These are phyloP conservation scores for Pulveroboletus sp. DNA, from an alignment of 768 basidiomycete species.

Conservation along the genomic window DNA sequence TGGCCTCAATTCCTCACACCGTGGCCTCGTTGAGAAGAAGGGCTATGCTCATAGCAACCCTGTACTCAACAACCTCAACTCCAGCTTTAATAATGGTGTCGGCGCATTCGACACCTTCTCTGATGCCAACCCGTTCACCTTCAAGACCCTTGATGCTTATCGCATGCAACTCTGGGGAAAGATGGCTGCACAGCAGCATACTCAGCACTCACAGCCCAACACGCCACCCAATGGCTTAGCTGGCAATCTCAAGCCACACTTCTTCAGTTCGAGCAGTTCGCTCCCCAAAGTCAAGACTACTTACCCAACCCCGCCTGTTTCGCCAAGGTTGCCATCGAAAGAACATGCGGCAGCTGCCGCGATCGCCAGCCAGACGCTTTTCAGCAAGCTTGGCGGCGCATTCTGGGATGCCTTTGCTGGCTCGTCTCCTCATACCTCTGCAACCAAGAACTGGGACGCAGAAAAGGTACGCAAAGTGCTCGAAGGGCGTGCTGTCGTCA, in stretches of 20 bases:
- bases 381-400: constrained; percentile 63
- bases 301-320: constrained; percentile 46
- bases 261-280: constrained; percentile 20
- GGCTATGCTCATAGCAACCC: constrained; percentile 28
- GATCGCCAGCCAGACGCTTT: constrained; percentile 74
- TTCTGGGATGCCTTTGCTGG: constrained; percentile 92
- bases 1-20: constrained; percentile 18
- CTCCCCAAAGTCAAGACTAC: constrained; percentile 12
- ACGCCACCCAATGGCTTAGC: constrained; percentile 36
- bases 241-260: constrained; percentile 36
- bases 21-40: constrained; percentile 29
- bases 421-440: constrained; percentile 16
- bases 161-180: constrained; percentile 92
- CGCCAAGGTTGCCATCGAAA: constrained; percentile 25
- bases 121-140: constrained; percentile 77
- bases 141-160: constrained; percentile 82
- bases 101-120: constrained; percentile 71
- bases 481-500: constrained; percentile 77
- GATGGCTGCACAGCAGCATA: constrained; percentile 71
- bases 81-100: constrained; percentile 22
- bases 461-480: constrained; percentile 79
- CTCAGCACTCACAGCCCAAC: constrained; percentile 36
- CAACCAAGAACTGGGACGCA: constrained; percentile 49
- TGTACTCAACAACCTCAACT: constrained; percentile 27
- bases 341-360: constrained; percentile 44